Percentiles rank a stretch among this genome's conserved stretches.
Evolutionary conservation across 176 grass and related monocot genomes (phyloP).

Genomic region (Avena sativa): DNA sequence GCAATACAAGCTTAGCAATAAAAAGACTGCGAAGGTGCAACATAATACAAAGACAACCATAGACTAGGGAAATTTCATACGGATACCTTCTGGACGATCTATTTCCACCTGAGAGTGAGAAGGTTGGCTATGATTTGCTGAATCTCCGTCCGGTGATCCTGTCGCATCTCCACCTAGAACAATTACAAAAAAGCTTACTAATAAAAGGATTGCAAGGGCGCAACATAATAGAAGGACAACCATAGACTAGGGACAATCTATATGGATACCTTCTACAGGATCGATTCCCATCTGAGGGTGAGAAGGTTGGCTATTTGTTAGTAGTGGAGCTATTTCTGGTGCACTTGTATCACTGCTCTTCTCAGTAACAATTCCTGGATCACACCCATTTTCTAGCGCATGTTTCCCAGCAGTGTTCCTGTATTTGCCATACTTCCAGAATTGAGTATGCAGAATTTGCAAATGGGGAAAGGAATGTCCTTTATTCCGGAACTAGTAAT

Average conservation of each 20-base stretch:
- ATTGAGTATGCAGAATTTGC: neutral
- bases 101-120: neutral
- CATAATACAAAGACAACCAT: constrained; percentile 13
- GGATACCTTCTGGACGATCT: neutral
- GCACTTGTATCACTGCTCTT: too few relatives aligned
- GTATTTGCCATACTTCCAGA: constrained; percentile 14
- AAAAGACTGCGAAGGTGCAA: constrained; percentile 2
- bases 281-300: neutral
- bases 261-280: neutral
- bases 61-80: neutral
- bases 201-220: neutral
- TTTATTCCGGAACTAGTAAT: constrained; percentile 35
- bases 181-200: constrained; percentile 28
- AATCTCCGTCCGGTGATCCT: neutral
- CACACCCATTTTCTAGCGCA: neutral
- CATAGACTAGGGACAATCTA: constrained; percentile 2
- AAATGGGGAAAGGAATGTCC: neutral
- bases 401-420: neutral
- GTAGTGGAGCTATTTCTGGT: too few relatives aligned
- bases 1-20: neutral
- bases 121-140: neutral
- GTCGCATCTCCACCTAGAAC: constrained; percentile 6
- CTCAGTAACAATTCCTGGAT: too few relatives aligned
- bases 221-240: constrained; percentile 3
- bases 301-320: neutral